A percentile compares a stretch with the other conserved stretches of the same genome.
Evolutionary conservation across 352 stramenopile genomes (phyloP).

Genomic region (Peronospora belbahrii): DNA sequence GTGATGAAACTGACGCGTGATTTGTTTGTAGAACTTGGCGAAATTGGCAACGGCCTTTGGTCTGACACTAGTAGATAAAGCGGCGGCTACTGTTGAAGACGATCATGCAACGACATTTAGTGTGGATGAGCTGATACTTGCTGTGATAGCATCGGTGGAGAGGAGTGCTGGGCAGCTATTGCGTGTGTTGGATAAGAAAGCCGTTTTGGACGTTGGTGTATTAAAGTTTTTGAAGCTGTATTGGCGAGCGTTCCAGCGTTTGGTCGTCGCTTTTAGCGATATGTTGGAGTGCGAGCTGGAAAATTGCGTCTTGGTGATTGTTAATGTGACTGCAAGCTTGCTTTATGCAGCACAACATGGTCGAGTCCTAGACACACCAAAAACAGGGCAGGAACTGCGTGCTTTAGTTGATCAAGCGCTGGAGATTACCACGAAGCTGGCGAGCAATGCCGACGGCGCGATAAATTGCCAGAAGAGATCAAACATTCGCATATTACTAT

Average conservation of each 20-base stretch:
- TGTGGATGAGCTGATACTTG: conserved; percentile 27
- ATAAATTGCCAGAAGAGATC: conserved; percentile 7
- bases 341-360: conserved; percentile 12
- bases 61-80: conserved; percentile 2
- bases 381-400: conserved; percentile 19
- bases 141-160: conserved; percentile 27
- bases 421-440: conserved; percentile 28
- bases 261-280: conserved; percentile 27
- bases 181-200: conserved; percentile 1
- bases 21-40: conserved; percentile 32
- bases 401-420: conserved; percentile 29
- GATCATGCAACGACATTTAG: conserved; percentile 11
- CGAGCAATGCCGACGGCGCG: neutral
- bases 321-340: conserved; percentile 35
- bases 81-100: neutral
- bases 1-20: neutral
- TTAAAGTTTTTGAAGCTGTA: conserved; percentile 50
- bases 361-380: conserved; percentile 7
- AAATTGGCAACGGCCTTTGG: conserved; percentile 33
- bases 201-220: neutral
- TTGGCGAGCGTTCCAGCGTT: conserved; percentile 52
- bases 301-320: conserved; percentile 28
- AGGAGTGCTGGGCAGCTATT: conserved; percentile 15
- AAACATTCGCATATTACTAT: conserved; percentile 25
- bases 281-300: conserved; percentile 31